These are phyloP conservation scores for Recurvomyces mirabilis DNA, from an alignment of 495 filamentous ascomycete genomes.

Conservation along the genomic window DNA sequence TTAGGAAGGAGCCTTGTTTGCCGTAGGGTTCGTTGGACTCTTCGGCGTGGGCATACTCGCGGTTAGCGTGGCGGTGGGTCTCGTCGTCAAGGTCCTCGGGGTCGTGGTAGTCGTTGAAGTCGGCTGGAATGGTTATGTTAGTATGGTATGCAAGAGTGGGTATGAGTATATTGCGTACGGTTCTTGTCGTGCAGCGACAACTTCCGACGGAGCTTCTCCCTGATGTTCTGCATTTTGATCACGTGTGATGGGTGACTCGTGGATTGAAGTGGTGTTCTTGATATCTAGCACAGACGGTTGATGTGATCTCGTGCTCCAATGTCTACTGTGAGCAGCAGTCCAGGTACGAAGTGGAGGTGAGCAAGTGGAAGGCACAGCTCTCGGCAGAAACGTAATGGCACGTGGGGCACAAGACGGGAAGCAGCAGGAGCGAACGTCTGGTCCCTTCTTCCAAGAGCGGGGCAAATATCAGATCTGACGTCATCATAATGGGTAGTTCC, in stretches of 20 bases:
- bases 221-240: constrained; percentile 21
- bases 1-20: constrained; percentile 4
- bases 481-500: too few species aligned
- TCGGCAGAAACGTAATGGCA: too few species aligned
- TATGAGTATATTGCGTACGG: constrained; percentile 1
- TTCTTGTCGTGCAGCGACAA: constrained; percentile 16
- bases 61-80: constrained; percentile 7
- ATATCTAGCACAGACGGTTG: too few species aligned
- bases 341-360: too few species aligned
- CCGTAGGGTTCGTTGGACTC: not conserved
- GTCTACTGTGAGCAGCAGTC: too few species aligned
- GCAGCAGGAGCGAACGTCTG: too few species aligned
- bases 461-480: too few species aligned
- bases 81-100: constrained; percentile 18
- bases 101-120: constrained; percentile 13
- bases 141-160: not conserved
- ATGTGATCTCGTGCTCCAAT: too few species aligned
- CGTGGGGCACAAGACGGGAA: too few species aligned
- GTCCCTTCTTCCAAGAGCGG: too few species aligned
- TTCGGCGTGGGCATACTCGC: constrained; percentile 16
- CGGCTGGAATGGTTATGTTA: constrained; percentile 5
- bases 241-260: too few species aligned
- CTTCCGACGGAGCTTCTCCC: constrained; percentile 19
- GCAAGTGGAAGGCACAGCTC: too few species aligned
- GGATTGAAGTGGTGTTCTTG: not conserved